phyloP scores from a whole-genome alignment of 805 yeast genomes.

The Saturnispora saitoi region DNA sequence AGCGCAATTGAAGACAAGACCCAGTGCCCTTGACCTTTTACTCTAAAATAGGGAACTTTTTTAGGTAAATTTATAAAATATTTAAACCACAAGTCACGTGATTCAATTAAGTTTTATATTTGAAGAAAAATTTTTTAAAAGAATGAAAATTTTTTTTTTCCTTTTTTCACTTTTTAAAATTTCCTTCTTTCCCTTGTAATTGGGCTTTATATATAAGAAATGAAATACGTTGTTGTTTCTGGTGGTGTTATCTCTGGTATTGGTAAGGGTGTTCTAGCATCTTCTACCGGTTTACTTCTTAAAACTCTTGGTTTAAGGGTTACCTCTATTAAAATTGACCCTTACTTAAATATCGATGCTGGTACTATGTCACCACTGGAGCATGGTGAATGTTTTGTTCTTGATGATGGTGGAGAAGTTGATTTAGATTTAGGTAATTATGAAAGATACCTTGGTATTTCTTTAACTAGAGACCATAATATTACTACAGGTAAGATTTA shows the following conservation, averaged over 20 bases:
- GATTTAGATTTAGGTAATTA: conserved; percentile 97
- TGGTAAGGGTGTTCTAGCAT: conserved; percentile 97
- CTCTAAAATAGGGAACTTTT: not conserved
- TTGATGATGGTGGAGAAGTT: conserved; percentile 98
- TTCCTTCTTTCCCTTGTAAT: conserved; percentile 15
- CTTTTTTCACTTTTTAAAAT: not conserved
- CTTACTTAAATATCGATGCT: conserved; percentile 98
- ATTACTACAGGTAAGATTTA: conserved; percentile 98
- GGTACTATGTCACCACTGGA: conserved; percentile 99
- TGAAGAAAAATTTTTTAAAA: not conserved
- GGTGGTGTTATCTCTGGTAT: conserved; percentile 99
- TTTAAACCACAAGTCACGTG: not conserved
- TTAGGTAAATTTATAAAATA: not conserved
- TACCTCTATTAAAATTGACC: conserved; percentile 96
- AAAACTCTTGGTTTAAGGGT: conserved; percentile 92
- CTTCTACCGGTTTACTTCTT: conserved; percentile 90
- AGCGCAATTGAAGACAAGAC: conserved; percentile 22
- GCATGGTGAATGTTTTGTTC: conserved; percentile 97
- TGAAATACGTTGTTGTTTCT: conserved; percentile 99
- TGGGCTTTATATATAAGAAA: conserved; percentile 25
- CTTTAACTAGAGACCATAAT: conserved; percentile 89
- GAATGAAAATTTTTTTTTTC: not conserved
- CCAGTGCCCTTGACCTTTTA: conserved; percentile 21
- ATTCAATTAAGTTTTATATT: not conserved
- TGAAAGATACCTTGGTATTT: conserved; percentile 91